Evolutionary conservation across 106 monocot genomes (phyloP), one percentile per base, ranked within the genome.

Genomic region (Phalaenopsis aphrodite): DNA sequence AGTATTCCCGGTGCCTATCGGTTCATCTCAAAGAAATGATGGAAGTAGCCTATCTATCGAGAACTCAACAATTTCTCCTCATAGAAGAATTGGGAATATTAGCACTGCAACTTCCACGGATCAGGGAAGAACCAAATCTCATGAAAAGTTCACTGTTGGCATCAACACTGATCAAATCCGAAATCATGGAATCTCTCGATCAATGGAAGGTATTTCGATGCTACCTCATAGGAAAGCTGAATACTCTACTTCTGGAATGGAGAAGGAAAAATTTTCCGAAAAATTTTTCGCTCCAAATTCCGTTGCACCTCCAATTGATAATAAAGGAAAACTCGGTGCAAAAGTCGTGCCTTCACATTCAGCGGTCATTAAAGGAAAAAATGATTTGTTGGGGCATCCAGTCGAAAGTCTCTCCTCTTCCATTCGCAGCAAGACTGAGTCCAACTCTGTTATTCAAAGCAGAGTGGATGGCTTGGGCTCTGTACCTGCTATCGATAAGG

Each of bases 111-210:
- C 46, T 78, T 14, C 19, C 37, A 55, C 39, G 37, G 80, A 83
- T 42, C 85, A 86, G 21, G 81, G 76, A 81, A 85, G 75, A 73
- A 45, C 5, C 55, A 61, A 78, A 57, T 80, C 11, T 69, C 58
- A n/a, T 72, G 79, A 77, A 67, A 79, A 49, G 75, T n/a, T 68
- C 56, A 75, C 9, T 82, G 55, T 37, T 66, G 15, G 16, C 75
- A 11, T 56, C 16, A 43, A 36, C 47, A 18, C 77, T 11, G 66
- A 66, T 61, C 82, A 38, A 65, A 75, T 15, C 38, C 47, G 83
- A 55, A 83, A 78, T 42, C 67, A 78, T 73, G 86, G 77, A 75
- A 39, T 79, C 19, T 67, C 66, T 16, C 64, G 45, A 18, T 18
- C 75, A 30, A 24, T 57, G 2, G 55, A 78, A 12, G 76, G 30